Percentiles rank a stretch among this genome's conserved stretches.
These are phyloP conservation scores for Conidiobolus coronatus DNA, from an alignment of 371 early-diverging fungal genomes.

Conservation along the genomic window DNA sequence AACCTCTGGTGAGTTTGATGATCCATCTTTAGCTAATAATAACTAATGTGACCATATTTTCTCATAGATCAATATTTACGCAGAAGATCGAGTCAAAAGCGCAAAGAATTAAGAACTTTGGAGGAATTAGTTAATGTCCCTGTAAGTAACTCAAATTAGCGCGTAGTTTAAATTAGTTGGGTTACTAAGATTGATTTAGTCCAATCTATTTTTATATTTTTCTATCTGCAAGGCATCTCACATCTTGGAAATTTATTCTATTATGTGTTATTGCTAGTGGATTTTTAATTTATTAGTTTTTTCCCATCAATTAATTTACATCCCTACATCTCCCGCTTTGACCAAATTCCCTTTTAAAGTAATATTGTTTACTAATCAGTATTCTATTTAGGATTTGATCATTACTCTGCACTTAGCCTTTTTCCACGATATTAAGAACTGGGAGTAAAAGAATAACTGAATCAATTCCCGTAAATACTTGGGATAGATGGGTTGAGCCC, in stretches of 20 bases:
- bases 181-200: too few species aligned
- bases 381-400: conserved; percentile 17
- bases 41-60: neutral
- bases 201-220: too few species aligned
- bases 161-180: too few species aligned
- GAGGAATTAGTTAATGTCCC: too few species aligned
- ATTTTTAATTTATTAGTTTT: too few species aligned
- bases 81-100: too few species aligned
- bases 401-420: conserved; percentile 23
- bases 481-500: conserved; percentile 1
- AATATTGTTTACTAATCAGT: neutral
- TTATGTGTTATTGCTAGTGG: too few species aligned
- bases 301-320: neutral
- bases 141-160: too few species aligned
- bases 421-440: conserved; percentile 23
- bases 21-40: neutral
- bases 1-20: neutral
- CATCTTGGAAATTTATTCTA: too few species aligned
- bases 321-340: neutral
- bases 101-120: too few species aligned
- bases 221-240: too few species aligned
- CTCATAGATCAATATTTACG: too few species aligned
- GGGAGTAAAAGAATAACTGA: conserved; percentile 14
- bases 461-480: neutral
- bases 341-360: neutral